Percentiles rank a stretch among this genome's conserved stretches.
These are phyloP conservation scores for Angophora floribunda DNA, from an alignment of 345 rosid species.

Conservation along the genomic window DNA sequence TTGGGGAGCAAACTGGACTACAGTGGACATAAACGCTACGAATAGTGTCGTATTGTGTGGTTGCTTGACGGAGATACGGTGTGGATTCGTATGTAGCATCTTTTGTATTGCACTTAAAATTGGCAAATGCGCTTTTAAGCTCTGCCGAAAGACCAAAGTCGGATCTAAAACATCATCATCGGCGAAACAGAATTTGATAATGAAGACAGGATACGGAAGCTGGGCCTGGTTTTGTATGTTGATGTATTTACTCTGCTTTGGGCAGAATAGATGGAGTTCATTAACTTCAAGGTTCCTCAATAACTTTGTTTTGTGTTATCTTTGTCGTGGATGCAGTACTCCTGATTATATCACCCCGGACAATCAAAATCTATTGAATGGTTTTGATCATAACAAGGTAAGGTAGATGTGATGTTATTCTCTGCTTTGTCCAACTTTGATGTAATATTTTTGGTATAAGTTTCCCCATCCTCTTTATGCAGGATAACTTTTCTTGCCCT, in stretches of 20 bases:
- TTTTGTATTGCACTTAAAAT: not conserved
- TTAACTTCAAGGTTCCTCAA: not conserved
- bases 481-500: constrained; percentile 83
- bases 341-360: constrained; percentile 96
- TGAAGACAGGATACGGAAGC: not conserved
- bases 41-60: not conserved
- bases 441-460: not conserved
- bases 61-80: not conserved
- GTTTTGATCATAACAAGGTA: constrained; percentile 59
- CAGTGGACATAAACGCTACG: not conserved
- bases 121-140: not conserved
- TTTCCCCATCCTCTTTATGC: not conserved
- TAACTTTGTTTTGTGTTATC: not conserved
- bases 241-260: not conserved
- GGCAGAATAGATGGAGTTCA: not conserved
- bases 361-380: constrained; percentile 47
- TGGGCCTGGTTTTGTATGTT: not conserved
- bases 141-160: not conserved
- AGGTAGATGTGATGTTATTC: not conserved
- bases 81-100: not conserved
- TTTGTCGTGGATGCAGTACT: constrained; percentile 47
- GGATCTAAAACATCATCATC: not conserved
- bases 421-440: not conserved
- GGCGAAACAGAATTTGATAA: not conserved
- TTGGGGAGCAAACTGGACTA: not conserved